phyloP scores from a whole-genome alignment of 441 rosid genomes.

The Omphalea diandra region DNA sequence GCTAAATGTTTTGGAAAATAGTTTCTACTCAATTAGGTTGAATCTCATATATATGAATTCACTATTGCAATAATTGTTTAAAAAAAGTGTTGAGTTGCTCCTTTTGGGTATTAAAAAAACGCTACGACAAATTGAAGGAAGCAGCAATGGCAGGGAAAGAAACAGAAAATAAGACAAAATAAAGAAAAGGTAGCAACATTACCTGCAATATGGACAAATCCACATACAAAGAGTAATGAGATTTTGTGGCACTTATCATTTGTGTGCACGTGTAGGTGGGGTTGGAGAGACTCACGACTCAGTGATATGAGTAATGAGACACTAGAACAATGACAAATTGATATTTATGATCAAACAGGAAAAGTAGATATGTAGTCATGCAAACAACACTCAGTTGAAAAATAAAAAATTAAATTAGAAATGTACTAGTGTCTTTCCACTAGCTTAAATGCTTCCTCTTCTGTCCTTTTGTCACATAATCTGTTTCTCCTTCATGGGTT shows the following conservation, averaged over 20 bases:
- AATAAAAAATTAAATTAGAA: too few relatives aligned
- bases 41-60: too few relatives aligned
- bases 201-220: not conserved
- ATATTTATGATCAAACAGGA: conserved; percentile 2
- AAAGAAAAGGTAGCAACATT: not conserved
- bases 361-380: conserved; percentile 3
- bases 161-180: conserved; percentile 5
- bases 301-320: conserved; percentile 9
- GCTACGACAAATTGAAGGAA: not conserved
- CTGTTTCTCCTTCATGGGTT: too few relatives aligned
- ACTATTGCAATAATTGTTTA: not conserved
- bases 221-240: not conserved
- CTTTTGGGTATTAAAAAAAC: not conserved
- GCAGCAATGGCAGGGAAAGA: not conserved
- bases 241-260: conserved; percentile 11
- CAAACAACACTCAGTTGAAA: too few relatives aligned
- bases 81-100: too few relatives aligned
- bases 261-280: conserved; percentile 24
- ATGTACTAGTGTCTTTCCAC: too few relatives aligned
- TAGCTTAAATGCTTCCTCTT: too few relatives aligned
- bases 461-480: too few relatives aligned
- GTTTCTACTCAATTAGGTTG: too few relatives aligned
- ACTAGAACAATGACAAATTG: not conserved
- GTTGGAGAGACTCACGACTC: not conserved
- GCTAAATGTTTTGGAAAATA: too few relatives aligned